These are phyloP conservation scores for Nakazawaea ishiwadae DNA, from an alignment of 805 yeast genomes.

Conservation along the genomic window DNA sequence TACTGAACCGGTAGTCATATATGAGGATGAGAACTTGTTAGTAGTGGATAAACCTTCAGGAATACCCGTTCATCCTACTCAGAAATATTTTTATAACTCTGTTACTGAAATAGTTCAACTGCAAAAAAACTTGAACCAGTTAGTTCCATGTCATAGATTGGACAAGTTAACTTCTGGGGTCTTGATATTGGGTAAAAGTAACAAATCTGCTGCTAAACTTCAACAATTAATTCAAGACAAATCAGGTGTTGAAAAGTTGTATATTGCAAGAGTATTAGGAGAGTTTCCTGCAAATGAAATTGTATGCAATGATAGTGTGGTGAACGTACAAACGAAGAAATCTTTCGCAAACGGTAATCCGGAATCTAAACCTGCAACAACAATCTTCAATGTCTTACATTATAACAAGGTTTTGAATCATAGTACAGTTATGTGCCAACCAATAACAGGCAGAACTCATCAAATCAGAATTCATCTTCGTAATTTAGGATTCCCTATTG, in stretches of 20 bases:
- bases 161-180: slow-evolving; percentile 52
- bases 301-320: slow-evolving; percentile 33
- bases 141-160: slow-evolving; percentile 38
- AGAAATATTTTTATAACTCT: slow-evolving; percentile 37
- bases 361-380: slow-evolving; percentile 15
- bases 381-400: slow-evolving; percentile 16
- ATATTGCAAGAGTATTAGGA: slow-evolving; percentile 39
- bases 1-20: slow-evolving; percentile 23
- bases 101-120: slow-evolving; percentile 36
- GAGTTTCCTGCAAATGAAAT: slow-evolving; percentile 31
- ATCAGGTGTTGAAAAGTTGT: slow-evolving; percentile 30
- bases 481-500: slow-evolving; percentile 35
- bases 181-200: slow-evolving; percentile 35
- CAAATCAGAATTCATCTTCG: slow-evolving; percentile 54
- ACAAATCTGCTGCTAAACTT: slow-evolving; percentile 26
- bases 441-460: slow-evolving; percentile 51
- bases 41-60: slow-evolving; percentile 51
- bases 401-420: slow-evolving; percentile 7
- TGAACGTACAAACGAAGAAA: slow-evolving; percentile 25
- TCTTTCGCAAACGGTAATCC: slow-evolving; percentile 19
- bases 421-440: slow-evolving; percentile 43
- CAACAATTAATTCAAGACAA: slow-evolving; percentile 28
- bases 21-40: slow-evolving; percentile 31
- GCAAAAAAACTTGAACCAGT: slow-evolving; percentile 20
- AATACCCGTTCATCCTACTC: slow-evolving; percentile 50